Evolutionary conservation across 2,329 filamentous ascomycete species (phyloP).

Genomic region (Xylariaceae sp.): DNA sequence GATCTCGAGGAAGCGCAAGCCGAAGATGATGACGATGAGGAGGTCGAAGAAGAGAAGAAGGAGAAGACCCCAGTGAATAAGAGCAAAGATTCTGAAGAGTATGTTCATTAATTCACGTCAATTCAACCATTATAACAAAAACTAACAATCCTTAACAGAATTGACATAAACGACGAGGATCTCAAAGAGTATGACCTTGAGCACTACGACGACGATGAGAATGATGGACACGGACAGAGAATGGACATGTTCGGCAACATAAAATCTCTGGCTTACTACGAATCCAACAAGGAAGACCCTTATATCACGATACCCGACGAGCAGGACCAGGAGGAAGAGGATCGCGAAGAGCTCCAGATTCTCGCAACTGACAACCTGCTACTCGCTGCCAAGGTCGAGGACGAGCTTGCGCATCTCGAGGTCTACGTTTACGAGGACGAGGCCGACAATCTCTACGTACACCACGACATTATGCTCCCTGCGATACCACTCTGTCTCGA

Average conservation of each 20-base stretch:
- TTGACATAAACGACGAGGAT: slow-evolving; percentile 68
- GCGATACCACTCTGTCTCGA: slow-evolving; percentile 93
- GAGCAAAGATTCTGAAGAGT: slow-evolving; percentile 25
- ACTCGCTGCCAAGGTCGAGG: slow-evolving; percentile 88
- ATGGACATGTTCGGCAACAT: slow-evolving; percentile 95
- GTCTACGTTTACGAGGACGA: slow-evolving; percentile 96
- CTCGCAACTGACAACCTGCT: slow-evolving; percentile 89
- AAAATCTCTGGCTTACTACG: slow-evolving; percentile 88
- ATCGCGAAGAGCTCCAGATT: slow-evolving; percentile 90
- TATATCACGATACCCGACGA: slow-evolving; percentile 83
- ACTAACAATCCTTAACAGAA: slow-evolving; percentile 38
- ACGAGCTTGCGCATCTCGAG: slow-evolving; percentile 93
- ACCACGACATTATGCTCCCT: slow-evolving; percentile 98
- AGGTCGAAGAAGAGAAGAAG: slow-evolving; percentile 2
- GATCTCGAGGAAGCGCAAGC: slow-evolving; percentile 70
- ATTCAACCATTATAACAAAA: not conserved
- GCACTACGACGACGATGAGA: slow-evolving; percentile 83
- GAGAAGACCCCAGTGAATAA: slow-evolving; percentile 6
- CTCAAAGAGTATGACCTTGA: slow-evolving; percentile 95
- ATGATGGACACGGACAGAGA: slow-evolving; percentile 62
- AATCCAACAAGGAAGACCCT: slow-evolving; percentile 89
- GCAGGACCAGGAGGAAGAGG: slow-evolving; percentile 72
- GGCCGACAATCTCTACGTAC: slow-evolving; percentile 94
- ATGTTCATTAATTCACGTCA: slow-evolving; percentile 1
- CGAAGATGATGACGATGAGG: slow-evolving; percentile 25